Percentiles rank a stretch among this genome's conserved stretches.
Evolutionary conservation across 768 basidiomycete genomes (phyloP).

Genomic region (Hericium rajendrae): DNA sequence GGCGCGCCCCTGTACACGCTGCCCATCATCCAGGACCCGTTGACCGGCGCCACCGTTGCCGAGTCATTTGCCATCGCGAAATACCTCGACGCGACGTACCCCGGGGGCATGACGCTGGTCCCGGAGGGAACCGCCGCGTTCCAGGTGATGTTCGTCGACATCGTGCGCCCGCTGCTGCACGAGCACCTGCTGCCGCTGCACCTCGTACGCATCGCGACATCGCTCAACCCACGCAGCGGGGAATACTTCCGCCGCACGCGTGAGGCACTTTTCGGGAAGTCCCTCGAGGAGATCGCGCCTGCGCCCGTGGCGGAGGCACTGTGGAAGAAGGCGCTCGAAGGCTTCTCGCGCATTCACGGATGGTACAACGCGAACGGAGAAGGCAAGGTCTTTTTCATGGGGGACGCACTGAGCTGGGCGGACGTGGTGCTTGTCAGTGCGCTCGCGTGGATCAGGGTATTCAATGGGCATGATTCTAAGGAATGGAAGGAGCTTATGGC

Average conservation of each 20-base stretch:
- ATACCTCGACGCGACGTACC: neutral
- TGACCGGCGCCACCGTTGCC: neutral
- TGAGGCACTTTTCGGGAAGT: neutral
- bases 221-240: neutral
- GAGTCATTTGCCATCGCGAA: neutral
- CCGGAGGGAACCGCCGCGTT: neutral
- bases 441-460: neutral
- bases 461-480: neutral
- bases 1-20: neutral
- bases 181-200: neutral
- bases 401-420: neutral
- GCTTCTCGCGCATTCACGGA: neutral
- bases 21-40: neutral
- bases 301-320: neutral
- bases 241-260: neutral
- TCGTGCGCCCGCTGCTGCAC: neutral
- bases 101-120: constrained; percentile 9
- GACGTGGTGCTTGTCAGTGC: neutral
- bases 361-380: neutral
- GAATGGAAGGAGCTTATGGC: neutral
- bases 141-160: neutral
- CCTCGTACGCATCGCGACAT: neutral
- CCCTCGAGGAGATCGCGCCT: neutral
- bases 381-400: neutral
- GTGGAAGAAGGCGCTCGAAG: neutral